Evolutionary conservation across 257 asterid species (phyloP).

Genomic region (Penstemon newberryi): DNA sequence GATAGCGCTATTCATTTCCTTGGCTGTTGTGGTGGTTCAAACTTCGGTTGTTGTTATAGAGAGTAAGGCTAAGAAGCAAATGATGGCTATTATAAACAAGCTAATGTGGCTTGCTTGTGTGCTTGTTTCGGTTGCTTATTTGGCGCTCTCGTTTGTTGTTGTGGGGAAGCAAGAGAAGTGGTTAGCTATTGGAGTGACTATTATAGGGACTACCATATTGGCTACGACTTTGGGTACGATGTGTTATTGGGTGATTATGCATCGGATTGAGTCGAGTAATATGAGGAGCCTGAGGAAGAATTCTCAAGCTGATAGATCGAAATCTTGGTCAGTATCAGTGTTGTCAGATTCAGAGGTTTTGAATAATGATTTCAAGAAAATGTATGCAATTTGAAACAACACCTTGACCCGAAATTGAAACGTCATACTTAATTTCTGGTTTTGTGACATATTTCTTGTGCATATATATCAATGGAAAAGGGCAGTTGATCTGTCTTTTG

Average conservation of each 20-base stretch:
- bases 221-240: conserved; percentile 50
- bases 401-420: too few species aligned
- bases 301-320: conserved; percentile 35
- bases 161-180: conserved; percentile 46
- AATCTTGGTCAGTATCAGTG: conserved; percentile 45
- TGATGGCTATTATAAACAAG: conserved; percentile 61
- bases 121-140: conserved; percentile 51
- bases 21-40: conserved; percentile 62
- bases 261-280: conserved; percentile 42
- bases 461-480: not conserved
- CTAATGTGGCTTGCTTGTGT: conserved; percentile 63
- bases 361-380: conserved; percentile 61
- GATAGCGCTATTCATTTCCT: conserved; percentile 46
- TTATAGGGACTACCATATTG: conserved; percentile 48
- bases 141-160: conserved; percentile 53
- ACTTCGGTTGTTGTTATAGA: conserved; percentile 58
- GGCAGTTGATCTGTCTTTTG: not conserved
- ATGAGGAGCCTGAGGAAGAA: conserved; percentile 34
- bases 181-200: conserved; percentile 49
- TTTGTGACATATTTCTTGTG: too few species aligned
- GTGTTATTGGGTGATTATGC: conserved; percentile 58
- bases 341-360: conserved; percentile 64
- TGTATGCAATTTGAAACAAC: conserved; percentile 67
- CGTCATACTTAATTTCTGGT: too few species aligned
- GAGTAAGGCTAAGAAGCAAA: conserved; percentile 57